These are phyloP conservation scores for Boechera stricta DNA, from an alignment of 345 rosid species.

Conservation along the genomic window DNA sequence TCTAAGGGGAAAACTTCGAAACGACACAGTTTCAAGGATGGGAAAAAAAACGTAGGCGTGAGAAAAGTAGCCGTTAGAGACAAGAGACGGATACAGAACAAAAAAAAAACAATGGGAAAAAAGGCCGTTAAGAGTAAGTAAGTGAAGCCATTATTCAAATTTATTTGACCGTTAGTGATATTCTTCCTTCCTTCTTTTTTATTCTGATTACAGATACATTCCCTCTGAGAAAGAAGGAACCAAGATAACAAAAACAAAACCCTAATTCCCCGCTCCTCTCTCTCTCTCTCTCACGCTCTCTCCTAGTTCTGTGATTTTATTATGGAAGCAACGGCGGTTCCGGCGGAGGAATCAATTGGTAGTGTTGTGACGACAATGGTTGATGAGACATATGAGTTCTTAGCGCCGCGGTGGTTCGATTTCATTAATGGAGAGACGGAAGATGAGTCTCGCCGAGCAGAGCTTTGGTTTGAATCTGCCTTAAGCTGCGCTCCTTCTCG, in stretches of 20 bases:
- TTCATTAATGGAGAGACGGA: conserved; percentile 77
- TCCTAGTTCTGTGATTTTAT: neutral
- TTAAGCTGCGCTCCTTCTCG: conserved; percentile 92
- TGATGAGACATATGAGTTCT: conserved; percentile 82
- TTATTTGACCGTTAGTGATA: conserved; percentile 64
- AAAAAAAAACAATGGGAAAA: neutral
- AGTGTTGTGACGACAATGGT: conserved; percentile 45
- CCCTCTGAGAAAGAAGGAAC: conserved; percentile 27
- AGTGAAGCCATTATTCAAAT: conserved; percentile 39
- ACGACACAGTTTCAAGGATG: conserved; percentile 26
- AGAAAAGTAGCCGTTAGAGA: conserved; percentile 61
- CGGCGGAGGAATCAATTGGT: conserved; percentile 44
- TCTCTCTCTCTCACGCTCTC: neutral
- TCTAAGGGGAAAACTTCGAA: neutral
- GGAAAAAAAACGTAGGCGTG: neutral
- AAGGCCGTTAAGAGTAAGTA: conserved; percentile 48
- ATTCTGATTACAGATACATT: conserved; percentile 34
- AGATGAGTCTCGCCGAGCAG: conserved; percentile 68
- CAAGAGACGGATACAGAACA: neutral
- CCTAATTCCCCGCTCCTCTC: conserved; percentile 12
- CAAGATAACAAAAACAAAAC: conserved; percentile 5
- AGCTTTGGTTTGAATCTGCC: conserved; percentile 84
- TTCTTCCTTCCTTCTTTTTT: conserved; percentile 26
- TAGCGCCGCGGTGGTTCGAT: conserved; percentile 90
- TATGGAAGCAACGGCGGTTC: conserved; percentile 19